Evolutionary conservation across 2,329 filamentous ascomycete species (phyloP), one percentile per base, ranked within the genome.

Genomic region (Furcasterigmium furcatum): DNA sequence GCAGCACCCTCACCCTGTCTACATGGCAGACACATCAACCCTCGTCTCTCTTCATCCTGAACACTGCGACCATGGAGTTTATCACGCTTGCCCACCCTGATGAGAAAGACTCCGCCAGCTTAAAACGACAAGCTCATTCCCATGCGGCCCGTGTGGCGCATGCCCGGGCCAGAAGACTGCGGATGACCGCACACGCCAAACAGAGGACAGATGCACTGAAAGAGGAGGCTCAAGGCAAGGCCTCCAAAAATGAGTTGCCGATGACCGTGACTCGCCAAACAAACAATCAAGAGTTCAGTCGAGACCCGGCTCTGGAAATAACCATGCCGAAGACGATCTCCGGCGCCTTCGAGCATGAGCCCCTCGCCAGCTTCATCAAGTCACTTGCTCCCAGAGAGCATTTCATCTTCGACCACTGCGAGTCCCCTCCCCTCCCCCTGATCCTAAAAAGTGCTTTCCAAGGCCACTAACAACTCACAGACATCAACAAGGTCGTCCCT

Each of bases 101-200:
- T 3, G 16, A 46, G n/a, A 46, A 46, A 25, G 35, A 46, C 39
- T 46, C 39, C 10, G 5, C 30, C 14, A 14, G 35, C 9, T 21
- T 46, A 5, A 36, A 25, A 22, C 39, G 44, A n/a, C 32, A 42
- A 22, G 39, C 44, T 16, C 44, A 46, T 24, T 46, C 44, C 9
- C 44, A 46, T 12, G 44, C 44, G 4, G 44, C 44, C 22, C 30
- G 44, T 10, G 10, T 27, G 18, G 44, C 44, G 14, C 39, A 46
- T 30, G 44, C 44, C 24, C 39, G 44, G 12, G 22, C 39, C 7
- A 38, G 44, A 38, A 38, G 19, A 32, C 22, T 18, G 9, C 39
- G 32, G 16, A 14, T 18, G 13, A 21, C 18, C 8, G n/a, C 20
- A 20, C 20, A 46, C n/a, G 10, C 30, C n/a, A n/a, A n/a, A n/a